Evolutionary conservation across 1,139 yeast genomes (phyloP), one percentile per base, ranked within the genome.

Genomic region (Magnusiomyces paraingens): DNA sequence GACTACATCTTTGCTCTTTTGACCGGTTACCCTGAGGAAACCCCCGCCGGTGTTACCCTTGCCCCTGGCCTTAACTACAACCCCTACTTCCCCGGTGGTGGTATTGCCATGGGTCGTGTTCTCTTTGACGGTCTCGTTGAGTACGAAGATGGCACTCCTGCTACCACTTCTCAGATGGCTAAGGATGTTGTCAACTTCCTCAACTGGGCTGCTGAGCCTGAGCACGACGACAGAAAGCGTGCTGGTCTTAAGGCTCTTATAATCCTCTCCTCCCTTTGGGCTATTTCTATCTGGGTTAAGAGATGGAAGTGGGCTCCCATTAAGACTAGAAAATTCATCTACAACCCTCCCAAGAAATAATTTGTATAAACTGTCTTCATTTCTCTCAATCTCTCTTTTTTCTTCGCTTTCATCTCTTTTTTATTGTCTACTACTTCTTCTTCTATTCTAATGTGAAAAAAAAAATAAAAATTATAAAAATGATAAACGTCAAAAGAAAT

Each of bases 21-120:
- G 75, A 93, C 99, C 60, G 99, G 99, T 70, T 93, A 93, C 79
- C 98, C 98, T 66, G 99, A 93, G 54, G 98, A 93, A 59, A 86
- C 96, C 56, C 99, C 99, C 62, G 98, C 97, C 45, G 99, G 99
- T 78, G 96, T 89, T 60, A 80, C 74, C 52, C 80, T 93, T 68
- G 94, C 98, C 58, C 86, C 88, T 59, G 99, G 98, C 61, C 74
- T 95, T 61, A 93, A 91, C 83, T 94, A 93, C 78, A 94, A 94
- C 81, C 99, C 99, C 70, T 93, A 93, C 81, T 93, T 93, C 96
- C 98, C 99, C 70, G 98, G 98, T 77, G 98, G 99, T 64, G 80
- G 97, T 51, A 91, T 93, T 79, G 98, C 97, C 68, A 93, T 93
- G 99, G 98, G 89, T 71, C 87, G 99, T 78, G 98, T 91, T 58